phyloP scores from a whole-genome alignment of 352 stramenopile species.

The Nothophytophthora sp. region DNA sequence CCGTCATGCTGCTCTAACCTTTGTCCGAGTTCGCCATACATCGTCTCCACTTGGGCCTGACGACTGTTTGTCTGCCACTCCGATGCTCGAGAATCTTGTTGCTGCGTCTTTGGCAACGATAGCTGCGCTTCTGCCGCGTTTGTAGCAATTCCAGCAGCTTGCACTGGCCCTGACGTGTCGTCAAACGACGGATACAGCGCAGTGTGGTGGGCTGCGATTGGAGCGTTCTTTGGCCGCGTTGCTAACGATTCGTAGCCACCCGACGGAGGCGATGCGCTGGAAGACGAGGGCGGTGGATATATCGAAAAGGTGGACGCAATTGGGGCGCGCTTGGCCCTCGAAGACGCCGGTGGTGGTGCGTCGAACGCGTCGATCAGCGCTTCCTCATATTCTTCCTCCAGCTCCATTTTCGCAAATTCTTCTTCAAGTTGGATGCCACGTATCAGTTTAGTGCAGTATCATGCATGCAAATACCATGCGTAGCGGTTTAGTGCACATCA shows the following conservation, averaged over 20 bases:
- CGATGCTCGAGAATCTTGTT: no score
- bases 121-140: conserved; percentile 2
- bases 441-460: conserved; percentile 7
- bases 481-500: conserved; percentile 15
- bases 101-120: no score
- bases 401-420: conserved; percentile 12
- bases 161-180: conserved; percentile 1
- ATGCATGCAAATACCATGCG: neutral
- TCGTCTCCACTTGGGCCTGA: no score
- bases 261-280: conserved; percentile 6
- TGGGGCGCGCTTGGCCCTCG: neutral
- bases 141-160: conserved; percentile 1
- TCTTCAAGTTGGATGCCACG: conserved; percentile 22
- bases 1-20: neutral
- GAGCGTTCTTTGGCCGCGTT: neutral
- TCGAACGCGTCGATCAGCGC: conserved; percentile 77
- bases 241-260: conserved; percentile 1
- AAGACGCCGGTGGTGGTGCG: conserved; percentile 4
- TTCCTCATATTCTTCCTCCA: conserved; percentile 46
- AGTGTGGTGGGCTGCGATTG: neutral
- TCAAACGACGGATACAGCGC: conserved; percentile 34
- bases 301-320: conserved; percentile 4
- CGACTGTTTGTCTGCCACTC: no score
- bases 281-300: neutral
- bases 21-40: neutral